These are phyloP conservation scores for Mycogone perniciosa DNA, from an alignment of 2,329 filamentous ascomycete genomes.

Conservation along the genomic window DNA sequence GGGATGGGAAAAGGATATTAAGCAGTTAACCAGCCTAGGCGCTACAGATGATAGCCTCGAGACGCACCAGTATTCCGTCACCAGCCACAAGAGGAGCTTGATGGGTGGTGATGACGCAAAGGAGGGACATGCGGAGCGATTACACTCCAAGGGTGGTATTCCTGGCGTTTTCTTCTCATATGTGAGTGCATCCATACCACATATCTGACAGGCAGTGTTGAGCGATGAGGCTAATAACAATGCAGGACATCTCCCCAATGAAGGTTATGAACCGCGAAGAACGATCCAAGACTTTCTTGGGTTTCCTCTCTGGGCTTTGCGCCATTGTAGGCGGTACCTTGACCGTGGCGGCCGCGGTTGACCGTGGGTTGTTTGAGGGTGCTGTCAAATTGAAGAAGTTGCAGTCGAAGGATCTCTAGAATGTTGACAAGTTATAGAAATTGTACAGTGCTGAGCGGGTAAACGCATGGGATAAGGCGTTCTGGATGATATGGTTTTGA, in stretches of 20 bases:
- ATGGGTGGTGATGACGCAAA: constrained; percentile 74
- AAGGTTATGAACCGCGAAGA: constrained; percentile 97
- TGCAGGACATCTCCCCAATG: constrained; percentile 94
- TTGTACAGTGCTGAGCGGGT: constrained; percentile 4
- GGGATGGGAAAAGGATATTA: constrained; percentile 65
- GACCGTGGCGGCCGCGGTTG: constrained; percentile 89
- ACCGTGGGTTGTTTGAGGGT: constrained; percentile 88
- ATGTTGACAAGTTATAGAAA: not conserved
- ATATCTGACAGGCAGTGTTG: not conserved
- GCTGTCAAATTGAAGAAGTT: constrained; percentile 80
- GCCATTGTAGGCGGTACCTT: constrained; percentile 91
- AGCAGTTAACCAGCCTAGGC: constrained; percentile 23
- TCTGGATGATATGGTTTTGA: constrained; percentile 13
- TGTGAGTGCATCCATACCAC: constrained; percentile 46
- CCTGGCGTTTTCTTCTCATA: constrained; percentile 99
- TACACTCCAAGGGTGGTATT: constrained; percentile 86
- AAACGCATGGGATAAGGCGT: constrained; percentile 16
- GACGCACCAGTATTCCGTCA: constrained; percentile 97
- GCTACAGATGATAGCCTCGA: constrained; percentile 75
- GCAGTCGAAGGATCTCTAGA: constrained; percentile 54
- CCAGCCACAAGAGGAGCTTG: constrained; percentile 88
- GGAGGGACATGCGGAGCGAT: constrained; percentile 85
- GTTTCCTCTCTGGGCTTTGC: constrained; percentile 90
- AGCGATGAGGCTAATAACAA: not conserved
- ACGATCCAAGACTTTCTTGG: constrained; percentile 79